phyloP scores from a whole-genome alignment of 2,329 filamentous ascomycete genomes.

The Claviceps pazoutovae region DNA sequence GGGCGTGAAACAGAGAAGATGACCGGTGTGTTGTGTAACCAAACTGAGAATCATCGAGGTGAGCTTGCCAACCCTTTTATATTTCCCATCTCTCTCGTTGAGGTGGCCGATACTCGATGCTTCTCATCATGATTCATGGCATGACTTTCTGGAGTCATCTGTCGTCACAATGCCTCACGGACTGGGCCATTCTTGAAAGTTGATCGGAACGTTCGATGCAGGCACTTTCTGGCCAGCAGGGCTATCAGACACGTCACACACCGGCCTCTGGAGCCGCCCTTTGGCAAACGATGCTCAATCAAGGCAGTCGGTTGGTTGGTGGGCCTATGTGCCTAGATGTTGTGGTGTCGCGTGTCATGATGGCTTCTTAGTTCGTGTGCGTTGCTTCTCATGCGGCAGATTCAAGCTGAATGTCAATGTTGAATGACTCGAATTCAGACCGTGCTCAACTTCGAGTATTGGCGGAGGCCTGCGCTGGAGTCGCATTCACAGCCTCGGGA shows the following conservation, averaged over 20 bases:
- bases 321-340: background rate
- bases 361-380: too few species aligned
- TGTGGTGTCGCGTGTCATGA: background rate
- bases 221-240: background rate
- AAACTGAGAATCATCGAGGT: too few species aligned
- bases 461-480: too few species aligned
- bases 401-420: too few species aligned
- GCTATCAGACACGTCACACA: too few species aligned
- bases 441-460: too few species aligned
- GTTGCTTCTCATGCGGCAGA: too few species aligned
- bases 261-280: too few species aligned
- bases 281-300: background rate
- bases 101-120: background rate
- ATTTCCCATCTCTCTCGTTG: background rate
- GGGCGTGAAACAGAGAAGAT: background rate
- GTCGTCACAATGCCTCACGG: background rate
- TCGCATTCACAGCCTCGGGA: too few species aligned
- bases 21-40: background rate
- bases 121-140: too few species aligned
- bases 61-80: background rate
- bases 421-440: too few species aligned
- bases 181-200: background rate
- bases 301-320: background rate
- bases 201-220: background rate
- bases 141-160: too few species aligned